These are phyloP conservation scores for Emergomyces orientalis DNA, from an alignment of 2,329 filamentous ascomycete genomes.

Conservation along the genomic window DNA sequence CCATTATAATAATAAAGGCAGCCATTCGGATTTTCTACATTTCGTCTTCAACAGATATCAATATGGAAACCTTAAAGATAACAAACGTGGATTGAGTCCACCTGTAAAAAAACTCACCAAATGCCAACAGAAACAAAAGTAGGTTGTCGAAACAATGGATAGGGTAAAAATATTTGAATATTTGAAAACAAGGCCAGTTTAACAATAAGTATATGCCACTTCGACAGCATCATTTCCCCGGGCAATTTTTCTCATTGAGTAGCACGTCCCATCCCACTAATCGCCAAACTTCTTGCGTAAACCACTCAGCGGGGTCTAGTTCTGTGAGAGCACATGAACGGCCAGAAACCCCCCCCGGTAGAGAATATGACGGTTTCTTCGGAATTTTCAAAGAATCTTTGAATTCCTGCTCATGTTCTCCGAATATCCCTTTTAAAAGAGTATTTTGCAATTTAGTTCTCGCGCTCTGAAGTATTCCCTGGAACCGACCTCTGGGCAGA, in stretches of 20 bases:
- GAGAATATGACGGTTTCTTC: constrained; percentile 11
- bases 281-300: constrained; percentile 48
- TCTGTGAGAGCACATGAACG: constrained; percentile 21
- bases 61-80: neutral
- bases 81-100: neutral
- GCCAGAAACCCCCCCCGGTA: neutral
- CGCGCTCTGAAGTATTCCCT: constrained; percentile 10
- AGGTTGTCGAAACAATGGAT: neutral
- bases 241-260: constrained; percentile 11
- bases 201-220: neutral
- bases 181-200: neutral
- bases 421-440: constrained; percentile 35
- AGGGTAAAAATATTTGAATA: neutral
- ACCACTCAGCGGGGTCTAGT: constrained; percentile 43
- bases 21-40: neutral
- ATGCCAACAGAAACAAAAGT: neutral
- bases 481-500: constrained; percentile 1
- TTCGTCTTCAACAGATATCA: neutral
- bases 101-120: neutral
- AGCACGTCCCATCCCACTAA: constrained; percentile 50
- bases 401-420: constrained; percentile 26
- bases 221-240: neutral
- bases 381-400: constrained; percentile 22
- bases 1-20: neutral
- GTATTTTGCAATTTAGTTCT: constrained; percentile 33